Evolutionary conservation across 768 basidiomycete species (phyloP).

Genomic region (Mycena indigotica): DNA sequence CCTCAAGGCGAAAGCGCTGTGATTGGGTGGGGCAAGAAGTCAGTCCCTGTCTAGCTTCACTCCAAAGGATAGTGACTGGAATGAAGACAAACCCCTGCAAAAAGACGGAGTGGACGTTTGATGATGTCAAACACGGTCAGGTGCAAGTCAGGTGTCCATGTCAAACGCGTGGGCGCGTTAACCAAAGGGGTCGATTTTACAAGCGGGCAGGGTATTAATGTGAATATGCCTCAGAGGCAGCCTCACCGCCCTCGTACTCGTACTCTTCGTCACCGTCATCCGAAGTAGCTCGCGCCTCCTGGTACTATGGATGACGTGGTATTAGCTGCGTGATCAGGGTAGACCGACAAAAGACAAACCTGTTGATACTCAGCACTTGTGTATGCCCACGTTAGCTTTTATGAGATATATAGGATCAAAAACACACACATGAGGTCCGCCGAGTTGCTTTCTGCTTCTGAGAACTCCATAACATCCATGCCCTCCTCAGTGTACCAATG

Average conservation of each 20-base stretch:
- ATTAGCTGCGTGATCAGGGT: constrained; percentile 2
- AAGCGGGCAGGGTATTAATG: too few species aligned
- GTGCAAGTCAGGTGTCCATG: too few species aligned
- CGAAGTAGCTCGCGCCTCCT: constrained; percentile 55
- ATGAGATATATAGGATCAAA: neutral
- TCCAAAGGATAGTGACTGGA: too few species aligned
- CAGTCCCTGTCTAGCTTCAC: too few species aligned
- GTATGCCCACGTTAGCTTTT: constrained; percentile 2
- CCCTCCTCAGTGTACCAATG: constrained; percentile 93
- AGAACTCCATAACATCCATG: constrained; percentile 87
- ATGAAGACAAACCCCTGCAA: too few species aligned
- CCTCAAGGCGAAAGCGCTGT: too few species aligned
- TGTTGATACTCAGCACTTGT: constrained; percentile 87
- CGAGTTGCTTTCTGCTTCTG: constrained; percentile 84
- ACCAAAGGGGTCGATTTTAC: too few species aligned
- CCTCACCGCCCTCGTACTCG: constrained; percentile 28
- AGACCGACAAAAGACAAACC: constrained; percentile 38
- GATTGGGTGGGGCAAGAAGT: too few species aligned
- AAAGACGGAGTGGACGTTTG: too few species aligned
- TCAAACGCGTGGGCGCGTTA: too few species aligned
- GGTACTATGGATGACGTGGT: constrained; percentile 49
- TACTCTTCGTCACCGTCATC: constrained; percentile 44
- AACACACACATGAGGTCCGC: constrained; percentile 74
- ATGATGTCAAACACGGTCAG: too few species aligned
- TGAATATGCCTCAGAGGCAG: constrained; percentile 6